These are phyloP conservation scores for Biscogniauxia marginata DNA, from an alignment of 2,329 filamentous ascomycete species.

Conservation along the genomic window DNA sequence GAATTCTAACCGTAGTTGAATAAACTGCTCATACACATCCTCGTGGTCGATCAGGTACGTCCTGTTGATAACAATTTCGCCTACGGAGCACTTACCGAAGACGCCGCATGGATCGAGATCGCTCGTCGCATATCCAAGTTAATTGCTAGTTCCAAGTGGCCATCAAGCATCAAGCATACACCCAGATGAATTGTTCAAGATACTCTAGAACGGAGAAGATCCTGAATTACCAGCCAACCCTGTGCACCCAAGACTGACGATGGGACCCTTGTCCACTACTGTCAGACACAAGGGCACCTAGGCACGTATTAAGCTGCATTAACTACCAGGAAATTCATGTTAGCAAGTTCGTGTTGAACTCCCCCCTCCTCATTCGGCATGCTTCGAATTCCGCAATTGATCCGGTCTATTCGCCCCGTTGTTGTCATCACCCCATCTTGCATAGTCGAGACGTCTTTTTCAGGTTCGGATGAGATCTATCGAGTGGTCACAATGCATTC, in stretches of 20 bases:
- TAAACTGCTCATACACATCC: too few relatives aligned
- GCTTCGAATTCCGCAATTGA: not conserved
- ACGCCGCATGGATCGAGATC: too few relatives aligned
- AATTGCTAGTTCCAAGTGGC: too few relatives aligned
- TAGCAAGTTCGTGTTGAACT: not conserved
- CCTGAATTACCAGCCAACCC: not conserved
- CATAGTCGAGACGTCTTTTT: constrained; percentile 9
- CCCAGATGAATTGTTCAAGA: not conserved
- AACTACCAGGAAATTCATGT: not conserved
- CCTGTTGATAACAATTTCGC: too few relatives aligned
- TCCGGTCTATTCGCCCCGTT: constrained; percentile 10
- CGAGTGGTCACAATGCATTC: constrained; percentile 11
- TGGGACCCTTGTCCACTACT: not conserved
- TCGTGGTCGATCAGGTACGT: too few relatives aligned
- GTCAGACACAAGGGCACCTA: not conserved
- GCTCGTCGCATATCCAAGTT: too few relatives aligned
- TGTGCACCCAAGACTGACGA: not conserved
- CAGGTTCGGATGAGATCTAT: constrained; percentile 8
- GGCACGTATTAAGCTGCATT: not conserved
- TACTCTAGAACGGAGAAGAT: not conserved
- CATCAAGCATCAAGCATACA: too few relatives aligned
- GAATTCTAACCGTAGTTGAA: too few relatives aligned
- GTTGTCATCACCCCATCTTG: constrained; percentile 7
- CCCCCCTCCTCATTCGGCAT: not conserved
- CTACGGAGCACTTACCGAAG: too few relatives aligned